Conservation (phyloP, 2,329 filamentous ascomycete genomes). For the Claviceps africana region DNA sequence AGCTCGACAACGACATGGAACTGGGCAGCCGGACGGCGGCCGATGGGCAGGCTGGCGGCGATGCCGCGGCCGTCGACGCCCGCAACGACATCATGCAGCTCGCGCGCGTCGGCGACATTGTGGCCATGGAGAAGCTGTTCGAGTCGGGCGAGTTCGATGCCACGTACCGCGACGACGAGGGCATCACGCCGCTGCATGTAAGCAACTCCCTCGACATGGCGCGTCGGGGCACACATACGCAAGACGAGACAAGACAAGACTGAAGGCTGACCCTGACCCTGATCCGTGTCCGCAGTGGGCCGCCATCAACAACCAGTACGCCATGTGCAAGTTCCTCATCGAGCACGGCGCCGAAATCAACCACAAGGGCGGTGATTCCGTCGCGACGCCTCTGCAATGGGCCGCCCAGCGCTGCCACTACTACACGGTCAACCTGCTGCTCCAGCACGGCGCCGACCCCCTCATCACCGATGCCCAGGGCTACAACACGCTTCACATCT, state of each 20-base stretch:
- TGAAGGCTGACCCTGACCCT: too few relatives aligned
- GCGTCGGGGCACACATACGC: not conserved
- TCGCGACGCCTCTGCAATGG: slow-evolving; percentile 92
- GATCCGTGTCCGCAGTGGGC: slow-evolving; percentile 62
- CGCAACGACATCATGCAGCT: slow-evolving; percentile 90
- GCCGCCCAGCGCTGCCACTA: slow-evolving; percentile 93
- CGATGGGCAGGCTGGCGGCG: slow-evolving; percentile 9
- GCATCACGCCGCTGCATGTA: slow-evolving; percentile 92
- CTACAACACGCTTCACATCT: slow-evolving; percentile 95
- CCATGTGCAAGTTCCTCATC: slow-evolving; percentile 91
- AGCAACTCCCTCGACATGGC: slow-evolving; percentile 17
- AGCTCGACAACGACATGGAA: slow-evolving; percentile 43
- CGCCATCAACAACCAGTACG: slow-evolving; percentile 96
- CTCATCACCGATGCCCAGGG: slow-evolving; percentile 86
- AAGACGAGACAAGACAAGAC: not conserved
- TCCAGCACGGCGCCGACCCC: slow-evolving; percentile 84
- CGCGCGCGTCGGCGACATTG: slow-evolving; percentile 74
- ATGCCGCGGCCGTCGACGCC: slow-evolving; percentile 8
- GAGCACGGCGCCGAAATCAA: slow-evolving; percentile 79
- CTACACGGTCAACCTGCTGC: slow-evolving; percentile 85
- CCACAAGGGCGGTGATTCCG: slow-evolving; percentile 84
- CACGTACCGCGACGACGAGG: slow-evolving; percentile 75
- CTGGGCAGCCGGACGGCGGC: slow-evolving; percentile 35
- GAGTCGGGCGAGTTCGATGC: slow-evolving; percentile 70
- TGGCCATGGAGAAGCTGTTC: slow-evolving; percentile 78